Evolutionary conservation across 2,329 filamentous ascomycete genomes (phyloP).

Genomic region (Leptodontidium sp.): DNA sequence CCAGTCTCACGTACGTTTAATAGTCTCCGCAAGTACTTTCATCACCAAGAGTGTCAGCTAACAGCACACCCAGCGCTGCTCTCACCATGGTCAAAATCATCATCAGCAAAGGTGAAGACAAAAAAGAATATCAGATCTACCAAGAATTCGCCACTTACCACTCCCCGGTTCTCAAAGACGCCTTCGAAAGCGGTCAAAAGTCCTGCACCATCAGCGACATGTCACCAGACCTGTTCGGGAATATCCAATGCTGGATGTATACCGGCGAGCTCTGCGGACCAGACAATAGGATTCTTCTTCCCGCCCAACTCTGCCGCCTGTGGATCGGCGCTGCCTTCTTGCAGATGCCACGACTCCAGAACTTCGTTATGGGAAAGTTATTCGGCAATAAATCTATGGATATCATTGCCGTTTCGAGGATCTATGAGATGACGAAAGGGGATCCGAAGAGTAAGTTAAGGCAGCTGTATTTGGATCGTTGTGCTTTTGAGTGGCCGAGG

Average conservation of each 20-base stretch:
- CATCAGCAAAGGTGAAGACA: not conserved
- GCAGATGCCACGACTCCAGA: constrained; percentile 9
- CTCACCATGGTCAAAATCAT: not conserved
- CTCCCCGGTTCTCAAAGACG: not conserved
- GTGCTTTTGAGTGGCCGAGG: not conserved
- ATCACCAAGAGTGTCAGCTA: no score
- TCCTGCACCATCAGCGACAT: not conserved
- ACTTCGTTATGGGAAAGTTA: constrained; percentile 1
- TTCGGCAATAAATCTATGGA: not conserved
- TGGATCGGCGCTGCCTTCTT: constrained; percentile 9
- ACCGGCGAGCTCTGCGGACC: not conserved
- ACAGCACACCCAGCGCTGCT: not conserved
- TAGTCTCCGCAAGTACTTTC: no score
- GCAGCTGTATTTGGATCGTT: not conserved
- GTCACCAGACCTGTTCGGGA: constrained; percentile 13
- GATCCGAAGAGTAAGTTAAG: not conserved
- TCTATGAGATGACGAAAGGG: not conserved
- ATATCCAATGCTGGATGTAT: constrained; percentile 19
- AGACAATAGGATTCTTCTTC: not conserved
- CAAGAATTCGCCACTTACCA: not conserved
- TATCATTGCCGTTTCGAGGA: not conserved
- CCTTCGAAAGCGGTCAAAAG: not conserved
- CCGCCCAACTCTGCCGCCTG: not conserved
- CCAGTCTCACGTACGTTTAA: not conserved
- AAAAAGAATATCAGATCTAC: not conserved